These are phyloP conservation scores for Pestalotiopsis sp. DNA, from an alignment of 2,329 filamentous ascomycete genomes.

Conservation along the genomic window DNA sequence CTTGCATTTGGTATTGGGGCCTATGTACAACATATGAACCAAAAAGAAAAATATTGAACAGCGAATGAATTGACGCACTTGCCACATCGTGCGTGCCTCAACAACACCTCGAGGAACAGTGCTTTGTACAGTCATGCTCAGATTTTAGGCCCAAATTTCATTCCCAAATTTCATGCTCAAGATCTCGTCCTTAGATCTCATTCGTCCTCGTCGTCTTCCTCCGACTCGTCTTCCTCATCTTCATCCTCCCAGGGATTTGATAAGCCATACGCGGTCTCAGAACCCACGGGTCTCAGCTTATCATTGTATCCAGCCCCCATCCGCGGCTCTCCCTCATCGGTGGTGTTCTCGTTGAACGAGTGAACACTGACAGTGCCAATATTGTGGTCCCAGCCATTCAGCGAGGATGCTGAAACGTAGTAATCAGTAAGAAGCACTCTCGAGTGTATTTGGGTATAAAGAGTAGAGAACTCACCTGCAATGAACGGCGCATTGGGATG, in stretches of 20 bases:
- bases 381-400: slow-evolving; percentile 77
- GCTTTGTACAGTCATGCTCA: too few relatives aligned
- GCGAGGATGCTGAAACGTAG: slow-evolving; percentile 66
- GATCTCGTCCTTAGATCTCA: neutral
- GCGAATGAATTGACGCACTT: neutral
- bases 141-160: too few relatives aligned
- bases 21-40: slow-evolving; percentile 12
- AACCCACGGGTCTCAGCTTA: slow-evolving; percentile 47
- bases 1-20: slow-evolving; percentile 1
- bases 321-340: slow-evolving; percentile 64
- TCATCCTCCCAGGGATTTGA: slow-evolving; percentile 12
- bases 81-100: neutral
- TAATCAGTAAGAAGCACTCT: neutral
- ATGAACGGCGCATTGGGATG: slow-evolving; percentile 83
- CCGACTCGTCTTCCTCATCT: slow-evolving; percentile 14
- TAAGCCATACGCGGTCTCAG: slow-evolving; percentile 5
- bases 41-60: neutral
- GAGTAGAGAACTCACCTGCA: slow-evolving; percentile 51
- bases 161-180: too few relatives aligned
- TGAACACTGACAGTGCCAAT: slow-evolving; percentile 79
- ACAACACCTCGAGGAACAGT: neutral
- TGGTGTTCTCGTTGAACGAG: slow-evolving; percentile 70
- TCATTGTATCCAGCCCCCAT: slow-evolving; percentile 65
- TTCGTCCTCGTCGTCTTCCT: slow-evolving; percentile 6
- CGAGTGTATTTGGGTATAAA: slow-evolving; percentile 1